Base-by-base conservation (phyloP, 768 basidiomycete genomes). In the Boletellus emodensis region DNA sequence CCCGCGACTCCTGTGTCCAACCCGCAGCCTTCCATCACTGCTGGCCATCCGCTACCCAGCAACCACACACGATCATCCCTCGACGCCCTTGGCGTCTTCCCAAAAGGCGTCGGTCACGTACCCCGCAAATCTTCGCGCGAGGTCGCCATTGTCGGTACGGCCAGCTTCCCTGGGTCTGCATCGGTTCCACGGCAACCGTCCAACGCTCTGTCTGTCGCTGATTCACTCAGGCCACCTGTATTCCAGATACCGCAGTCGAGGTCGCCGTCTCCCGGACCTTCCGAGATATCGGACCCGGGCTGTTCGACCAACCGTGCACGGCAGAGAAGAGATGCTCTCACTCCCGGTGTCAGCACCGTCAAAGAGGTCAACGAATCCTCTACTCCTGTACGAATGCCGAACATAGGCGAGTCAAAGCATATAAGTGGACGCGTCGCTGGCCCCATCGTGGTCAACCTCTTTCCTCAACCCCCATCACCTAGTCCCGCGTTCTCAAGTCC, bases 321-420 rank as follows among this genome's bases (percentile, higher is more conserved):
- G 38, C 66, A 55, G 54, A 68, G 66, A 49, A 68, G 64, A 51
- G 68, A 68, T 62, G 66, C 66, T 49, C 68, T 68, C 56, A 42
- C 61, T 39, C 66, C 68, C 33, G 59, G 64, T 26, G 54, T 62
- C 48, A 70, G 57, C 44, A 66, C 66, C 38, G 54, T 60, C 47
- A 66, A 53, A 52, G 63, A 70, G 46, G 46, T 57, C 38, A 60
- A 48, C 42, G 59, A 63, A 50, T 24, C 51, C 39, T 41, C 55
- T 52, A 57, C 58, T 49, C 63, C 65, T 57, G 60, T 80, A 52
- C 65, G 74, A 32, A 87, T 85, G 20, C 84, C 84, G 20, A 75
- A 71, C 55, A 83, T 85, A 55, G 84, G 85, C 40, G 74, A 84
- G 56, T 69, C 69, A 49, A 85, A 85, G 60, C 75, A 80, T 52